These are phyloP conservation scores for Eurotiales sp. DNA, from an alignment of 2,329 filamentous ascomycete species.

Conservation along the genomic window DNA sequence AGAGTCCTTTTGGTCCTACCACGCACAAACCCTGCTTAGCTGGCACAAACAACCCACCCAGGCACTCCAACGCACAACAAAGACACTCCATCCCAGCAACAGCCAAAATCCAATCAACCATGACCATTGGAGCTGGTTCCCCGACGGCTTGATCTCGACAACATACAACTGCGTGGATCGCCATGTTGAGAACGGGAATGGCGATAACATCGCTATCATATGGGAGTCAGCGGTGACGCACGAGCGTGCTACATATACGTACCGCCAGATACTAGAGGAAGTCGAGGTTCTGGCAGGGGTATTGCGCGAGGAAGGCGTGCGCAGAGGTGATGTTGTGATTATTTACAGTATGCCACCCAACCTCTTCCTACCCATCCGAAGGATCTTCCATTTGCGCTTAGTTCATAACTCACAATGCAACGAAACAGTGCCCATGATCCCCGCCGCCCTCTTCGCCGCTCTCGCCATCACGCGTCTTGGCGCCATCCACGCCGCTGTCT, in stretches of 20 bases:
- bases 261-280: constrained; percentile 69
- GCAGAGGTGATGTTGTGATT: constrained; percentile 79
- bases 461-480: constrained; percentile 77
- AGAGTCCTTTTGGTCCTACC: constrained; percentile 68
- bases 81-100: constrained; percentile 49
- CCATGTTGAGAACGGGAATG: constrained; percentile 77
- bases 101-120: no score
- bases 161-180: constrained; percentile 89
- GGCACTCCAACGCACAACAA: constrained; percentile 58
- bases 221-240: constrained; percentile 85
- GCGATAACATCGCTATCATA: constrained; percentile 69
- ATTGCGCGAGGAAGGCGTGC: constrained; percentile 74
- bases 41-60: constrained; percentile 75
- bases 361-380: not conserved
- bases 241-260: constrained; percentile 69
- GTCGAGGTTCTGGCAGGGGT: constrained; percentile 80
- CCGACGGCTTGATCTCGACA: constrained; percentile 81
- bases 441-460: constrained; percentile 79
- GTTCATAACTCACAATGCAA: constrained; percentile 13
- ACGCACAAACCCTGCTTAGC: constrained; percentile 65
- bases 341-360: constrained; percentile 67
- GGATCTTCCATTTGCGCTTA: no score
- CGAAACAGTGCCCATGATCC: constrained; percentile 86
- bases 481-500: constrained; percentile 86
- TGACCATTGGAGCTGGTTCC: constrained; percentile 85